Base-by-base conservation (phyloP, 805 yeast species). In the Pichia thaimueangensis region DNA sequence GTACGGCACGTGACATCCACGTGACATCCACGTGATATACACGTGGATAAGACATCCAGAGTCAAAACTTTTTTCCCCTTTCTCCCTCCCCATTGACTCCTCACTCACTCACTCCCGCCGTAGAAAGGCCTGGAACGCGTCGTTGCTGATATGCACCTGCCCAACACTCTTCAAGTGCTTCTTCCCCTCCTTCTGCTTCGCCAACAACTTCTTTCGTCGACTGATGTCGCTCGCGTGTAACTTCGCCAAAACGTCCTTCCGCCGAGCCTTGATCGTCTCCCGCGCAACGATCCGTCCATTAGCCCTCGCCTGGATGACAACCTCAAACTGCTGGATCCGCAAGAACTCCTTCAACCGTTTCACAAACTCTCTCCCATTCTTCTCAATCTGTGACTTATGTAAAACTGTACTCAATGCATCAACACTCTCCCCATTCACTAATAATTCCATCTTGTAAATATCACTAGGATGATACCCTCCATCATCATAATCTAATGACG, bases 211-310 rank as follows among this genome's bases (percentile, higher is more conserved):
- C 69, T 88, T 88, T 48, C 96, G 73, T 65, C 98, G 73, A 0
- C 94, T 76, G 27, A 89, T 76, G 67, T 91, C 98, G 16, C 96
- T 80, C 0, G 97, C 98, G 62, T 91, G 97, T 47, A 93, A 67
- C 56, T 80, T 85, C 23, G 93, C 95, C 42, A 93, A 70, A n/a
- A 91, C 98, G 63, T 91, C 97, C 63, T 91, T 91, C 47, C 96
- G 70, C 58, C 86, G 77, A 6, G 97, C 97, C 59, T 86, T 86
- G 49, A 93, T 85, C 0, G 97, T 89, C 56, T 91, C 96, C 48
- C 98, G 69, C 1, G 97, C 96, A 8, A 91, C 70, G 21, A 88
- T 80, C 56, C 82, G 80, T 53, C 74, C 77, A 45, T 82, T 83
- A 12, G 91, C 89, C 51, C 76, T 74, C 4, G 97, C 96, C 59